Evolutionary conservation across 2,329 filamentous ascomycete genomes (phyloP), one percentile per base, ranked within the genome.

Genomic region (Colletotrichum navitas): DNA sequence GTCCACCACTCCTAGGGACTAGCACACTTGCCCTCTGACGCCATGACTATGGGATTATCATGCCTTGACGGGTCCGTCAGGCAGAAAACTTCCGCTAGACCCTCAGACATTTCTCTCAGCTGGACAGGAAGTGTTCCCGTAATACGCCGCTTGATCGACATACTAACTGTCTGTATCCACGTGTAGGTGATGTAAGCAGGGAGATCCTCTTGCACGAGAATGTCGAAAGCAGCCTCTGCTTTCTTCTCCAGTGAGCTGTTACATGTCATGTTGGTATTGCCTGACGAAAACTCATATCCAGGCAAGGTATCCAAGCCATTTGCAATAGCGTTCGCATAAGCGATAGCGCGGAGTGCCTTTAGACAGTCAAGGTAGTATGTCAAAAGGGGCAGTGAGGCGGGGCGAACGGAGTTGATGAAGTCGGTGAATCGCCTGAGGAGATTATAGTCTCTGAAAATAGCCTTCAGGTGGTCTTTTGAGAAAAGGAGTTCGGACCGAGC

Each of bases 41-140:
- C 91, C 79, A 94, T 93, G 2, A 94, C 89, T 71, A 94, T 93
- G 0, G 92, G 93, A 77, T 94, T 94, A 73, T 94, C 93, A 2
- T 87, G 84, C 68, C 92, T 84, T 1, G 91, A 92, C 11, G 93
- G 92, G 78, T 95, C 93, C 0, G 91, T 93, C 66, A 94, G 79
- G 77, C 92, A 94, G 75, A 94, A 94, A 0, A 93, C 92, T 77
- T 94, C 92, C 0, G 92, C 92, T 70, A 94, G 79, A 0, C 92
- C 92, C 78, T 94, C 92, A 0, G 91, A 92, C n/a, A 91, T 87
- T 55, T 92, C 90, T 54, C 88, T 85, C 32, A 93, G 81, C 75
- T 91, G 85, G 1, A 87, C 82, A 2, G 92, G 89, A 32, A 94
- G 79, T 1, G 88, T 92, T 5, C 92, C 91, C 0, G 90, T 91